These are phyloP conservation scores for Musa acuminata DNA, from an alignment of 176 grass and related monocot genomes.

Conservation along the genomic window DNA sequence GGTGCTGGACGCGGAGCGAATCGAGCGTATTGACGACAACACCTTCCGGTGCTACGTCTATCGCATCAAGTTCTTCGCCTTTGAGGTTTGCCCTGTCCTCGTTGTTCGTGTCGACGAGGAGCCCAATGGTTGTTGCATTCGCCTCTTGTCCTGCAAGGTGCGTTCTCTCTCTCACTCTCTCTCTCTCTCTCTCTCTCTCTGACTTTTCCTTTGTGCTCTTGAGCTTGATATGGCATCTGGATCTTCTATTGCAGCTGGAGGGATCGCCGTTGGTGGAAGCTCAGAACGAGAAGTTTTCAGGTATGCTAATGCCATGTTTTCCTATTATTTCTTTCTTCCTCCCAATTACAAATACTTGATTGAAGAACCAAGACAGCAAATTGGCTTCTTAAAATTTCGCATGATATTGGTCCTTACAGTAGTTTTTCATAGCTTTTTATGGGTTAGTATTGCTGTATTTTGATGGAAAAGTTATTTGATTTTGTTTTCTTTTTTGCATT, in stretches of 20 bases:
- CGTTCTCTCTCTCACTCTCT: neutral
- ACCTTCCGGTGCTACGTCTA: slow-evolving; percentile 92
- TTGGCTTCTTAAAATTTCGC: neutral
- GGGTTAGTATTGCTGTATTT: too few relatives aligned
- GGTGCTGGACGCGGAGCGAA: slow-evolving; percentile 92
- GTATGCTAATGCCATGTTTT: slow-evolving; percentile 3
- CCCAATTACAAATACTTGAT: neutral
- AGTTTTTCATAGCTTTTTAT: too few relatives aligned
- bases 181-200: neutral
- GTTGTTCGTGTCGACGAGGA: slow-evolving; percentile 85
- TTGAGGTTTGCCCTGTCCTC: slow-evolving; percentile 93
- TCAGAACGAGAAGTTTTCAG: slow-evolving; percentile 96
- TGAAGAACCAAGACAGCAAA: neutral
- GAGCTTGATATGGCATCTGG: neutral
- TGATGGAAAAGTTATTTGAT: too few relatives aligned
- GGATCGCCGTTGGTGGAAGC: slow-evolving; percentile 91
- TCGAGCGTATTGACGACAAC: slow-evolving; percentile 76
- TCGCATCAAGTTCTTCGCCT: slow-evolving; percentile 86
- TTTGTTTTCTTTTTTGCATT: too few relatives aligned
- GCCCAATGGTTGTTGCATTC: slow-evolving; percentile 72
- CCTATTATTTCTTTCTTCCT: neutral
- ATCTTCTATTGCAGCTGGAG: slow-evolving; percentile 40
- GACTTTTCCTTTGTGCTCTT: neutral
- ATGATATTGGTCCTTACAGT: neutral
- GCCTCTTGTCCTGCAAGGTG: slow-evolving; percentile 82